Conservation (phyloP, 2,329 filamentous ascomycete species). For the Elsinoe fawcettii region DNA sequence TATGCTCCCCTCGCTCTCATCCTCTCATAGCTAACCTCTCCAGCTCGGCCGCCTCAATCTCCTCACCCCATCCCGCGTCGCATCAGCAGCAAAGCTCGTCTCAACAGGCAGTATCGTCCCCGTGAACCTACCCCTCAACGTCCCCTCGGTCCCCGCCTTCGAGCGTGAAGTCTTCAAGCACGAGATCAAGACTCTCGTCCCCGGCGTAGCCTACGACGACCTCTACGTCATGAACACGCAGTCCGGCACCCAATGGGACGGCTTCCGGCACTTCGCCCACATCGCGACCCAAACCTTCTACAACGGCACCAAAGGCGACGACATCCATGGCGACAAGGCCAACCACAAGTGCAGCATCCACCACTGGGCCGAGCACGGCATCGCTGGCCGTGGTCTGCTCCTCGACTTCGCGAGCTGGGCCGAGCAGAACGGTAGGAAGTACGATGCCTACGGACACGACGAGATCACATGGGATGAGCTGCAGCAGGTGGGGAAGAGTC, state of each 20-base stretch:
- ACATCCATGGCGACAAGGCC: conserved; percentile 33
- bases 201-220: conserved; percentile 36
- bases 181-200: conserved; percentile 41
- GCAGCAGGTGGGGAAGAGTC: conserved; percentile 49
- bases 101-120: conserved; percentile 49
- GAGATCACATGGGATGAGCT: conserved; percentile 42
- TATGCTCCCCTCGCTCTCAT: conserved; percentile 28
- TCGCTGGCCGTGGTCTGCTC: conserved; percentile 37
- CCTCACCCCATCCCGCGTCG: conserved; percentile 35
- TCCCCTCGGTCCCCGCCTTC: conserved; percentile 43
- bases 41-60: conserved; percentile 18
- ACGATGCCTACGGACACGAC: conserved; percentile 36
- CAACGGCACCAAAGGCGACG: conserved; percentile 35
- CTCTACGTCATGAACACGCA: conserved; percentile 43
- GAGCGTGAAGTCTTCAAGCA: conserved; percentile 47
- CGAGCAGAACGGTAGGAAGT: conserved; percentile 35
- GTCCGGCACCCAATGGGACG: conserved; percentile 40
- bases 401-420: conserved; percentile 39
- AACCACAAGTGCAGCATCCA: conserved; percentile 41
- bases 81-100: conserved; percentile 47
- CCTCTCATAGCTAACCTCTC: conserved; percentile 23
- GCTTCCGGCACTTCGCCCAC: conserved; percentile 39
- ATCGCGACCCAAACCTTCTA: conserved; percentile 34
- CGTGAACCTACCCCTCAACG: conserved; percentile 47
- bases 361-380: conserved; percentile 39